Conservation (phyloP, 2,329 filamentous ascomycete genomes). For the Phyllachora maydis region DNA sequence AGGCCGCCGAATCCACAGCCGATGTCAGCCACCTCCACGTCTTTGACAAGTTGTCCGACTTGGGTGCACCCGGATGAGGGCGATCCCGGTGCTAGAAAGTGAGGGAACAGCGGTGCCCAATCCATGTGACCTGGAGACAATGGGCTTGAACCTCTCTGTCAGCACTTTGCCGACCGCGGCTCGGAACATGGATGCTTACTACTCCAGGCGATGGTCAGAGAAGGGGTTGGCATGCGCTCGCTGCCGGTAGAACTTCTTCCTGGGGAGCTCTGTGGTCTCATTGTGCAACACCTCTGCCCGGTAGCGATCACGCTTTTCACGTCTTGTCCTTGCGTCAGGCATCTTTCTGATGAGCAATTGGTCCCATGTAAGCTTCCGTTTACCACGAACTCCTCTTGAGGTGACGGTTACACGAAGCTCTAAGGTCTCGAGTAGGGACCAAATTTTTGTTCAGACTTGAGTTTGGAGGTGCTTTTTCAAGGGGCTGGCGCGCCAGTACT, state of each 20-base stretch:
- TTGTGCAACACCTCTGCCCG: conserved; percentile 31
- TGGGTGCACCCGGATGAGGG: conserved; percentile 5
- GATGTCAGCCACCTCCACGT: conserved; percentile 87
- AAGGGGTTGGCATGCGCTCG: conserved; percentile 96
- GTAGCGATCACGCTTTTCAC: conserved; percentile 45
- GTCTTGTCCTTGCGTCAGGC: conserved; percentile 29
- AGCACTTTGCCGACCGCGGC: not conserved
- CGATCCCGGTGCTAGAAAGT: conserved; percentile 32
- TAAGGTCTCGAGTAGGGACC: too few species aligned
- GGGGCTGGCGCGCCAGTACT: too few species aligned
- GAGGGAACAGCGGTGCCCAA: conserved; percentile 71
- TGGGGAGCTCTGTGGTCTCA: conserved; percentile 44
- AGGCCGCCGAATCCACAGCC: conserved; percentile 92
- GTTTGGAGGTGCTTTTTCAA: too few species aligned
- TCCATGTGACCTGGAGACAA: conserved; percentile 67
- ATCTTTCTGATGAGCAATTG: too few species aligned
- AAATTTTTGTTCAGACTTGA: too few species aligned
- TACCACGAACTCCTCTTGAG: too few species aligned
- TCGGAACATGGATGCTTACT: conserved; percentile 22
- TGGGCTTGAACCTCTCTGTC: conserved; percentile 34
- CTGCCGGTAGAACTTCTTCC: conserved; percentile 93
- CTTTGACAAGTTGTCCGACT: conserved; percentile 28
- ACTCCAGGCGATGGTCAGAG: conserved; percentile 75
- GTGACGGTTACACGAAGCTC: too few species aligned
- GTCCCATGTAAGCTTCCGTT: too few species aligned